A percentile compares a stretch with the other conserved stretches of the same genome.
phyloP scores from a whole-genome alignment of 1,284 basidiomycete species.

The Moesziomyces aphidis region DNA sequence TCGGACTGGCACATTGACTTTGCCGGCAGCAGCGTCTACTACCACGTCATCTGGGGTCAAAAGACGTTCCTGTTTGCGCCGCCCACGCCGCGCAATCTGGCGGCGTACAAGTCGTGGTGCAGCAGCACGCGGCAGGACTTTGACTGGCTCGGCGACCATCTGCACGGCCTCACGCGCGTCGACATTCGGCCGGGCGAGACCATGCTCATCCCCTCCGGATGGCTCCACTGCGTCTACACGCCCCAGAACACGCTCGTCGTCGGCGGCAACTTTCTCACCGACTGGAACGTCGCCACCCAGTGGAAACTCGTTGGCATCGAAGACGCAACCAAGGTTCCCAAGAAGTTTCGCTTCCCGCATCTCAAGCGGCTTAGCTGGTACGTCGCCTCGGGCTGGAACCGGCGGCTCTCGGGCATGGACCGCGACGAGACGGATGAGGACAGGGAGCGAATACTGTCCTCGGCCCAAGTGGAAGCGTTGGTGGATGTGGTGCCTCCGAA shows the following conservation, averaged over 20 bases:
- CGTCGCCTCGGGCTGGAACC: conserved; percentile 59
- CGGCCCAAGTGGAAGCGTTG: background rate
- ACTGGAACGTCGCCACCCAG: conserved; percentile 69
- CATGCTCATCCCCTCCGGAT: conserved; percentile 78
- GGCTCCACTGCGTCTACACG: conserved; percentile 97
- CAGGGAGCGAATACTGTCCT: background rate
- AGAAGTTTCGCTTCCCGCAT: conserved; percentile 89
- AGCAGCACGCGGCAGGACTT: conserved; percentile 80
- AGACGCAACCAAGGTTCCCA: conserved; percentile 89
- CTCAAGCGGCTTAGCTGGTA: conserved; percentile 68
- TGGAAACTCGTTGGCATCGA: conserved; percentile 90
- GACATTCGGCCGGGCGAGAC: conserved; percentile 86
- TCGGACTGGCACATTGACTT: conserved; percentile 73
- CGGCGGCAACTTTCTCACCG: conserved; percentile 81
- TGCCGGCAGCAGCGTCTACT: conserved; percentile 49
- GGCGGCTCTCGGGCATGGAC: conserved; percentile 21
- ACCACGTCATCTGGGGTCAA: conserved; percentile 59
- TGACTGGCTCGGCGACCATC: conserved; percentile 90
- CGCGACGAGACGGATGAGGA: background rate
- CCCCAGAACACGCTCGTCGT: conserved; percentile 93
- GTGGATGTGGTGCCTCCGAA: conserved; percentile 18
- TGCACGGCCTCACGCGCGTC: conserved; percentile 87
- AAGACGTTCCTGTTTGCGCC: conserved; percentile 92
- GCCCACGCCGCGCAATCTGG: conserved; percentile 86
- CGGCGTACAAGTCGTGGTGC: conserved; percentile 84